Conservation (phyloP, 2,329 filamentous ascomycete genomes). For the Phialophora expanda region DNA sequence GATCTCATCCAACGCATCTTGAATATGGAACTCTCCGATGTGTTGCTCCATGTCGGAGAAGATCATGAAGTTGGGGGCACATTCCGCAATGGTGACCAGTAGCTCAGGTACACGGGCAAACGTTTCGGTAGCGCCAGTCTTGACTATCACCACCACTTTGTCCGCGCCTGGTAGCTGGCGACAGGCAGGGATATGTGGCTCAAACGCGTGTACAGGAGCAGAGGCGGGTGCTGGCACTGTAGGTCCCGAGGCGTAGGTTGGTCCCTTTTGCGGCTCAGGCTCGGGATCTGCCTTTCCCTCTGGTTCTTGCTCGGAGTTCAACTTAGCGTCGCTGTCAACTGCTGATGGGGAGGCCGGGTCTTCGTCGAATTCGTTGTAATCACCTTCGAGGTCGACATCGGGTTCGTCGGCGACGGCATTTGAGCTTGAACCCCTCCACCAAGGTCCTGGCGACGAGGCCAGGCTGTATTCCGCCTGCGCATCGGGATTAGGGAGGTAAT, state of each 20-base stretch:
- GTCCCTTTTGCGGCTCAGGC: conserved; percentile 4
- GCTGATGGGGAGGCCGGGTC: not conserved
- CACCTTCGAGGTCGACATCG: conserved; percentile 25
- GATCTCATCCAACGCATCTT: conserved; percentile 46
- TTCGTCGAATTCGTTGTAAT: conserved; percentile 3
- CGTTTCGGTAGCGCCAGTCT: conserved; percentile 63
- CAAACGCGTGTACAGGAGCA: not conserved
- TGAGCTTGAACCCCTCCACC: conserved; percentile 15
- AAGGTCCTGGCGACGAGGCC: conserved; percentile 9
- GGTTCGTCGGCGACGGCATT: conserved; percentile 2
- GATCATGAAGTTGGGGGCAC: conserved; percentile 58
- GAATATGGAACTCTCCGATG: conserved; percentile 42
- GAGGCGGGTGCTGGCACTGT: conserved; percentile 1
- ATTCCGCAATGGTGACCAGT: conserved; percentile 59
- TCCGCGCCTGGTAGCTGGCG: conserved; percentile 34
- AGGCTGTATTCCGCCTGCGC: conserved; percentile 2
- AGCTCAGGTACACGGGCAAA: conserved; percentile 61
- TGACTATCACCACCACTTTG: conserved; percentile 54
- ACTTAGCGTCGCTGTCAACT: not conserved
- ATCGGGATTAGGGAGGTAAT: conserved; percentile 27
- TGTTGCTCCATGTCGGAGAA: conserved; percentile 45
- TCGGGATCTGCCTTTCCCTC: conserved; percentile 2
- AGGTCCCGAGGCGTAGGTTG: conserved; percentile 3
- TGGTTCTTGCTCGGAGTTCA: not conserved
- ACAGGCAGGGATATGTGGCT: conserved; percentile 22